Evolutionary conservation across 2,329 filamentous ascomycete species (phyloP), one percentile per base, ranked within the genome.

Genomic region (Neofusicoccum cordaticola): DNA sequence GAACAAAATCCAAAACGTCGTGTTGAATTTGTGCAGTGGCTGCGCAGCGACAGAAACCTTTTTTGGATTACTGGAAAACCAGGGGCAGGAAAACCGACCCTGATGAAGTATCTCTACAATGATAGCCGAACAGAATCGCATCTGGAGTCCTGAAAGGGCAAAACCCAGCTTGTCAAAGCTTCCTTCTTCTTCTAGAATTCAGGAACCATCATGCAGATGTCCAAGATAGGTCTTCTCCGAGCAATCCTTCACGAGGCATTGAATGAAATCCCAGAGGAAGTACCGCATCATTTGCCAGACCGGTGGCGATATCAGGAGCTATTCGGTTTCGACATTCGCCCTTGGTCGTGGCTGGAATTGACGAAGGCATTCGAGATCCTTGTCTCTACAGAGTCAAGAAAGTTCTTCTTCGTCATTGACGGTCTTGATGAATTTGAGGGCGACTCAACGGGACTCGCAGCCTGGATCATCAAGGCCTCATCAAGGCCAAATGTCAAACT

Each of bases 61-160:
- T 71, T 58, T 27, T 37, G 78, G 75, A 75, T 82, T 13, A 75
- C 73, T 19, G 81, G 81, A 1, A 82, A 81, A 52, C 75, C 80
- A 0, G 81, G 81, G 0, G 78, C 79, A 8, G 81, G 81, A 8
- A 83, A 83, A 64, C 82, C 80, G 0, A 82, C 79, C 0, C 63
- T 83, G 17, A 80, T 83, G 77, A 69, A 70, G 41, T 71, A 62
- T 41, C 22, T 71, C 3, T 68, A 56, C 47, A 48, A 69, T n/a
- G 52, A 69, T 34, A 8, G 1, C 8, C 15, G 62, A 0, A 65
- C 47, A 19, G 13, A 2, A 4, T 15, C 62, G 66, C 27, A 19
- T 5, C 13, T 66, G 11, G 9, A 44, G 8, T 3, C 9, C 3
- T 66, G 58, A 22, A 34, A 19, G 34, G 48, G 12, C 4, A 1